phyloP scores from a whole-genome alignment of 108 stramenopile genomes.

The Skeletonema tropicum region DNA sequence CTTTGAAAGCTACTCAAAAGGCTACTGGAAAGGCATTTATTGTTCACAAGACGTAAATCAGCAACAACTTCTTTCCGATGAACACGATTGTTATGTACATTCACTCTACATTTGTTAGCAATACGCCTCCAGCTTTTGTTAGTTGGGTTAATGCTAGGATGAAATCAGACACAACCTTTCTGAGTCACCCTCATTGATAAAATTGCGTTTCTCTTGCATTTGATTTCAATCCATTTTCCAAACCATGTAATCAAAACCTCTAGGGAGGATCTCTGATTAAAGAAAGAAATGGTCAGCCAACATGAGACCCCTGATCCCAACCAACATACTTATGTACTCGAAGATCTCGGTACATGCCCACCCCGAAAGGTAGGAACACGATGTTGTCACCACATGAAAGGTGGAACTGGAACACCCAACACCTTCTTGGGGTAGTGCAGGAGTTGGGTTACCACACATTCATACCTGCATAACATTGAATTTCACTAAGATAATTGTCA shows the following conservation, averaged over 20 bases:
- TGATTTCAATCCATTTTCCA: neutral
- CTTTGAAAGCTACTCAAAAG: slow-evolving; percentile 87
- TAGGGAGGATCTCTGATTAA: neutral
- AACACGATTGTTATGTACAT: neutral
- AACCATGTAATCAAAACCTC: neutral
- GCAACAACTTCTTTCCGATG: neutral
- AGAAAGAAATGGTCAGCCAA: slow-evolving; percentile 52
- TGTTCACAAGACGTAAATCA: slow-evolving; percentile 80
- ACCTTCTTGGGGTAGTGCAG: slow-evolving; percentile 77
- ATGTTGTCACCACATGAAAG: slow-evolving; percentile 91
- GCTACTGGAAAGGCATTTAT: slow-evolving; percentile 92
- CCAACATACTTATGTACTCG: slow-evolving; percentile 38
- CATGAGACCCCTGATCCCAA: slow-evolving; percentile 51
- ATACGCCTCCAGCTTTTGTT: neutral
- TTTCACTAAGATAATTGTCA: too few relatives aligned
- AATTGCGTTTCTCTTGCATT: neutral
- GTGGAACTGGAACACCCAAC: slow-evolving; percentile 71
- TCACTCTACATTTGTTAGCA: neutral
- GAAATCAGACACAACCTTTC: neutral
- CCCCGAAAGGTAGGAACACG: slow-evolving; percentile 80
- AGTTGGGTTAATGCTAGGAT: neutral
- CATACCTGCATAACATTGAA: too few relatives aligned
- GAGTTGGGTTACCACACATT: slow-evolving; percentile 67
- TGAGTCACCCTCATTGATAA: neutral
- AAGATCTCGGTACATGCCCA: slow-evolving; percentile 73